These are phyloP conservation scores for Fonsecaea erecta DNA, from an alignment of 2,329 filamentous ascomycete genomes.

Conservation along the genomic window DNA sequence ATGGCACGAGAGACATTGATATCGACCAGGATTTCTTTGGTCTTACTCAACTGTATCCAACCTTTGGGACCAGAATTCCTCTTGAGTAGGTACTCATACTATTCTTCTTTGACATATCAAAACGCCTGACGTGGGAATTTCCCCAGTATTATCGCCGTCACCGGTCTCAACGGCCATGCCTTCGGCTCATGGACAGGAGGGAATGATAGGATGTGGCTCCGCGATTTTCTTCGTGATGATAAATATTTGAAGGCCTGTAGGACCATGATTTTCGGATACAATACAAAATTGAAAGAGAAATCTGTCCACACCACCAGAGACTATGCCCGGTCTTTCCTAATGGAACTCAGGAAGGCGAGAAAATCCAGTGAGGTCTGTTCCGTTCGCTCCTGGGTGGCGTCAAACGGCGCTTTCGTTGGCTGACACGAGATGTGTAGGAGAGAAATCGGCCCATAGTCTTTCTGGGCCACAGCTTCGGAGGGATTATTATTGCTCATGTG, in stretches of 20 bases:
- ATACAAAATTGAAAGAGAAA: not conserved
- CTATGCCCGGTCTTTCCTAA: not conserved
- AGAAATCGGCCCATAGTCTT: not conserved
- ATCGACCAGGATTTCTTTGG: constrained; percentile 5
- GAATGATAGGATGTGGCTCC: not conserved
- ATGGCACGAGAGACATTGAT: not conserved
- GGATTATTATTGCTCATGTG: not conserved
- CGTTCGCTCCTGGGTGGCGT: not conserved
- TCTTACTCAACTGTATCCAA: constrained; percentile 1
- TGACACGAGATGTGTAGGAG: not conserved
- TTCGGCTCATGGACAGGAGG: not conserved
- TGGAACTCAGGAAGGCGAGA: not conserved
- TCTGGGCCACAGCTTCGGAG: not conserved
- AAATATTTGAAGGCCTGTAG: not conserved
- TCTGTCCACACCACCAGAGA: not conserved
- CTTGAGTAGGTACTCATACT: not conserved
- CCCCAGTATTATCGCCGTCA: not conserved
- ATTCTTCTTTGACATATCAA: not conserved
- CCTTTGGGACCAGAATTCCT: not conserved
- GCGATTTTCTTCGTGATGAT: not conserved
- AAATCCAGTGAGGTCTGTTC: not conserved
- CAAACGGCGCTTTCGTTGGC: not conserved
- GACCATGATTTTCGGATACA: constrained; percentile 1
- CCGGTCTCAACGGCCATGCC: not conserved
- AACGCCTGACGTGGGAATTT: not conserved